These are phyloP conservation scores for Batkoa obscura DNA, from an alignment of 371 early-diverging fungal genomes.

Conservation along the genomic window DNA sequence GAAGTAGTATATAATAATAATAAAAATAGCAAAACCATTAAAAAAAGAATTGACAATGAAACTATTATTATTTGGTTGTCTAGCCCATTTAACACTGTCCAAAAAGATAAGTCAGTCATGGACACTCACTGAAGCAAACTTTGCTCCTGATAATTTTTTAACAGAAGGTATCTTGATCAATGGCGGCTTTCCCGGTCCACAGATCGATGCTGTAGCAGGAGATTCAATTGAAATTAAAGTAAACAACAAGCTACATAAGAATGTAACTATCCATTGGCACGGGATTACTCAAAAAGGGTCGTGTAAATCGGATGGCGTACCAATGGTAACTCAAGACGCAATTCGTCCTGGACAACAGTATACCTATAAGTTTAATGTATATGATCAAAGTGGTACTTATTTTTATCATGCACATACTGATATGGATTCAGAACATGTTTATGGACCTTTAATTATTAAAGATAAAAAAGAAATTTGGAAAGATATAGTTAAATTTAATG, in stretches of 20 bases:
- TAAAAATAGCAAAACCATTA: too few species aligned
- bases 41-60: too few species aligned
- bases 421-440: neutral
- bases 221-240: slow-evolving; percentile 17
- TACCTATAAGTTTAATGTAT: slow-evolving; percentile 14
- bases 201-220: slow-evolving; percentile 14
- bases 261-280: slow-evolving; percentile 18
- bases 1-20: too few species aligned
- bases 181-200: slow-evolving; percentile 21
- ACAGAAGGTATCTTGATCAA: slow-evolving; percentile 11
- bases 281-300: slow-evolving; percentile 21
- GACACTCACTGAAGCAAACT: too few species aligned
- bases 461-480: neutral
- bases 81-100: too few species aligned
- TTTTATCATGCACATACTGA: neutral
- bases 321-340: slow-evolving; percentile 18
- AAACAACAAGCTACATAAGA: slow-evolving; percentile 12
- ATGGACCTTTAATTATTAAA: neutral
- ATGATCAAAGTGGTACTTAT: slow-evolving; percentile 19
- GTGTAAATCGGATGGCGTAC: slow-evolving; percentile 20
- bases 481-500: neutral
- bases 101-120: too few species aligned
- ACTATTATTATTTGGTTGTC: too few species aligned
- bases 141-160: too few species aligned
- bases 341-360: slow-evolving; percentile 15